Conservation (phyloP, 345 rosid genomes). For the Rhodamnia argentea region DNA sequence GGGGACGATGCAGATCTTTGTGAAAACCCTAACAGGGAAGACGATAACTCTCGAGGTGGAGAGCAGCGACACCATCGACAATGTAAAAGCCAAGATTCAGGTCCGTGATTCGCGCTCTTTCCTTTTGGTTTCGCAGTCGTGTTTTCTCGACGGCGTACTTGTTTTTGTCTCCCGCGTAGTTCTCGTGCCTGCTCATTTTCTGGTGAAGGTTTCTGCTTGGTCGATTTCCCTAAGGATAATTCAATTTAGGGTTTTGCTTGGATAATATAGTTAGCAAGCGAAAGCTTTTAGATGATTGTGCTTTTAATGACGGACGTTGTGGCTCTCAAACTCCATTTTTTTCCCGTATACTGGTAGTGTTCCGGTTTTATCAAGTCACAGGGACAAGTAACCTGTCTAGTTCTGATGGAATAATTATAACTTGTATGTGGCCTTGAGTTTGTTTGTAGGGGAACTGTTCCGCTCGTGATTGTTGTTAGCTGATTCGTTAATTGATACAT, state of each 20-base stretch:
- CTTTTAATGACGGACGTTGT: background rate
- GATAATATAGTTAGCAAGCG: background rate
- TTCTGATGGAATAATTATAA: background rate
- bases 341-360: background rate
- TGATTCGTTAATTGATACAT: background rate
- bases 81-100: conserved; percentile 17
- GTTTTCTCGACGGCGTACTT: background rate
- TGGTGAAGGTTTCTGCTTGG: background rate
- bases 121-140: background rate
- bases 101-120: background rate
- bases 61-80: conserved; percentile 18
- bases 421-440: background rate
- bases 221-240: background rate
- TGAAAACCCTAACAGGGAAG: conserved; percentile 20
- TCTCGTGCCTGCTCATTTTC: background rate
- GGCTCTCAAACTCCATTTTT: background rate
- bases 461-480: background rate
- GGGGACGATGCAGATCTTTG: conserved; percentile 17
- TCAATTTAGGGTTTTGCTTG: background rate
- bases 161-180: background rate
- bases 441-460: background rate
- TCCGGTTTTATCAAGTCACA: background rate
- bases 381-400: background rate
- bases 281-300: background rate
- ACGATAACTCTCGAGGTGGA: conserved; percentile 17